Percentiles rank a stretch among this genome's conserved stretches.
These are phyloP conservation scores for Miamiensis avidus DNA, from an alignment of 169 alveolate species.

Conservation along the genomic window DNA sequence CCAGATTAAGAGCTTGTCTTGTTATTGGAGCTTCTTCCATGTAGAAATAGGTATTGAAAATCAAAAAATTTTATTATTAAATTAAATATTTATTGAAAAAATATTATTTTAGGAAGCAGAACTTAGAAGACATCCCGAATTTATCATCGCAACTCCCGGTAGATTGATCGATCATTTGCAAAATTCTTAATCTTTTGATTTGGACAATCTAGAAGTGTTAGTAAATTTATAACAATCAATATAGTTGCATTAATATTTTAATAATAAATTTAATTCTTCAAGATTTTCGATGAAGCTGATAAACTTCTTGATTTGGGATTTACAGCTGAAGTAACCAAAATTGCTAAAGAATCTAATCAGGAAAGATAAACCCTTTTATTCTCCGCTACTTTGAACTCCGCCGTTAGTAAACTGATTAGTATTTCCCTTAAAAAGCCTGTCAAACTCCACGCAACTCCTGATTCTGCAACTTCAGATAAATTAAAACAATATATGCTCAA, in stretches of 20 bases:
- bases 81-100: neutral
- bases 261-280: slow-evolving; percentile 50
- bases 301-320: slow-evolving; percentile 97
- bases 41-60: slow-evolving; percentile 11
- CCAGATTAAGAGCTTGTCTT: slow-evolving; percentile 51
- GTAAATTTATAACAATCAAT: slow-evolving; percentile 59
- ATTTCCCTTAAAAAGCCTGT: slow-evolving; percentile 64
- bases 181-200: slow-evolving; percentile 78
- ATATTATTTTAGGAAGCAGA: slow-evolving; percentile 56
- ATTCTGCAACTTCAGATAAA: slow-evolving; percentile 28
- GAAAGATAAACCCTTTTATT: slow-evolving; percentile 70
- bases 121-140: slow-evolving; percentile 92
- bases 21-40: slow-evolving; percentile 78
- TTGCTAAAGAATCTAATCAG: slow-evolving; percentile 56
- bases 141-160: slow-evolving; percentile 98
- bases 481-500: slow-evolving; percentile 16
- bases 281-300: slow-evolving; percentile 98
- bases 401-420: slow-evolving; percentile 54
- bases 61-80: no score
- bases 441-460: slow-evolving; percentile 28
- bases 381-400: slow-evolving; percentile 69
- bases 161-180: slow-evolving; percentile 94
- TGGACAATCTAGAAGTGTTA: slow-evolving; percentile 76
- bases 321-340: slow-evolving; percentile 83
- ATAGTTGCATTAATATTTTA: slow-evolving; percentile 51